Conservation (phyloP, 1,139 yeast genomes). For the Geotrichum klebahnii region DNA sequence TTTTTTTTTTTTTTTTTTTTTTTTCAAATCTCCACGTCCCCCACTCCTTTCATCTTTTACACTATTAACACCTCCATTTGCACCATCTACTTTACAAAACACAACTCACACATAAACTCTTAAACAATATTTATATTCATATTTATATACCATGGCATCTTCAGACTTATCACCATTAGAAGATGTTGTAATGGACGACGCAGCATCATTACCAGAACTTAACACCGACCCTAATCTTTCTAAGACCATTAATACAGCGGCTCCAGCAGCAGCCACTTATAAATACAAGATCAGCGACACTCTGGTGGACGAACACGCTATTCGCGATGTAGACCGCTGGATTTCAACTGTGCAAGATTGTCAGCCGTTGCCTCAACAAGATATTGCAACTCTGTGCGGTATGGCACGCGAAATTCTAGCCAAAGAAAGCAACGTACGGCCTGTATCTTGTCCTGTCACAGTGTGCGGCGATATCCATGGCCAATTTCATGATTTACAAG, state of each 20-base stretch:
- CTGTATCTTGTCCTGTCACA: constrained; percentile 94
- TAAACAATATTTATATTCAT: no score
- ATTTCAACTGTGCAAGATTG: constrained; percentile 66
- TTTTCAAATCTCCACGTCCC: not conserved
- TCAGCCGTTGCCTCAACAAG: constrained; percentile 77
- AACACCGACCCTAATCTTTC: constrained; percentile 1
- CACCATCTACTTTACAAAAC: no score
- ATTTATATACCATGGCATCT: constrained; percentile 4
- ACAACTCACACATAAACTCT: no score
- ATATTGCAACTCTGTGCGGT: constrained; percentile 74
- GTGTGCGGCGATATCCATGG: constrained; percentile 99
- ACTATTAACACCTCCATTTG: no score
- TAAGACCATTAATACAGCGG: not conserved
- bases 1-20: not conserved
- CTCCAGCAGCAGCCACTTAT: not conserved
- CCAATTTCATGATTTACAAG: constrained; percentile 88
- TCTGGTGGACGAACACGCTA: constrained; percentile 8
- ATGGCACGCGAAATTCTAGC: constrained; percentile 66
- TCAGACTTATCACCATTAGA: constrained; percentile 2
- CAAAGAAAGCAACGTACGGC: constrained; percentile 89
- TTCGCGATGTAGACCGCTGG: constrained; percentile 49
- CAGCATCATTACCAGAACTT: not conserved
- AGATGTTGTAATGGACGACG: constrained; percentile 10
- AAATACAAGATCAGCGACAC: constrained; percentile 9
- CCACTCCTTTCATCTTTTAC: not conserved